Base-by-base conservation (phyloP, 2,329 filamentous ascomycete genomes). In the Didymella glomerata region DNA sequence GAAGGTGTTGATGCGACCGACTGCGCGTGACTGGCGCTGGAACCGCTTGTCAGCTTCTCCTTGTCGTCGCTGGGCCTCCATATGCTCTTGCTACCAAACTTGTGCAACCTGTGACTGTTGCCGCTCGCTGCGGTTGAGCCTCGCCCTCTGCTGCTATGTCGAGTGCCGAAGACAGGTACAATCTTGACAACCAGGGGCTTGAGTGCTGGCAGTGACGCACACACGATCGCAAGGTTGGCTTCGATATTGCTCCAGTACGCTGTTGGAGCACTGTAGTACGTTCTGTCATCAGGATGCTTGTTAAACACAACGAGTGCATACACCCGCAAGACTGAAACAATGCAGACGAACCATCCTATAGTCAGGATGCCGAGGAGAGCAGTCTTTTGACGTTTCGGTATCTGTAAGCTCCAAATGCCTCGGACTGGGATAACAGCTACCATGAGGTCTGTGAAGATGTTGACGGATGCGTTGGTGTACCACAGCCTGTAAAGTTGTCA, bases 301-400 rank as follows among this genome's bases (percentile, higher is more conserved):
- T 42, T 47, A 1, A 72, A 48, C 0, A 51, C 30, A 14, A 60
- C 51, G n/a, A 76, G 55, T 8, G 66, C 48, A 49, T 64, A 50
- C 2, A 75, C 63, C 11, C 72, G 70, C 2, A 74, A 49, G n/a
- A 72, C 49, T 3, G 73, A 74, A 14, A 76, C 68, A 14, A 74
- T 57, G 38, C 72, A 75, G 4, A 74, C 70, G 46, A 74, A 70
- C 69, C 71, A 72, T 41, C 72, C 72, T n/a, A 75, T 63, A 3
- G 68, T 70, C 1, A 75, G 59, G 27, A 73, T 67, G 5, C 46
- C 38, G 10, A 72, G 32, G 1, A 73, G 54, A 3, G 65, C 69
- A 7, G 66, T 30, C 46, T 68, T 71, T 18, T 72, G 69, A 3
- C 56, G 58, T 25, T 48, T 62, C 0, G 66, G 63, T 4, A 73